phyloP scores from a whole-genome alignment of 2,329 filamentous ascomycete species.

The Sporothrix brunneoviolacea region DNA sequence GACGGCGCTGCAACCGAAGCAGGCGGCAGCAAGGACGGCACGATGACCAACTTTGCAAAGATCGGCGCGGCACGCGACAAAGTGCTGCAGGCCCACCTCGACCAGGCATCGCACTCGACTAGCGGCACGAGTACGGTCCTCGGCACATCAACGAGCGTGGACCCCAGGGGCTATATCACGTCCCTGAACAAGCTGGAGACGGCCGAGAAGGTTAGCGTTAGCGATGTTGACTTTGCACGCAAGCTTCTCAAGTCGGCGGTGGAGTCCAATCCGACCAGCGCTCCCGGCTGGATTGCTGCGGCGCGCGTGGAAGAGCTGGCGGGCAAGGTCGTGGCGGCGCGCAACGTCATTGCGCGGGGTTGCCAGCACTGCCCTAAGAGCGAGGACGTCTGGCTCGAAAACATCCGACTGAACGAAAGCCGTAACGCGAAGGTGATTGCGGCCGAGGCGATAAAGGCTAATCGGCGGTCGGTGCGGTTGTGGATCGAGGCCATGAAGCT shows the following conservation, averaged over 20 bases:
- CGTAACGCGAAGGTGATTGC: conserved; percentile 95
- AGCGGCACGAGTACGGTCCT: conserved; percentile 60
- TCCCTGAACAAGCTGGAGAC: conserved; percentile 77
- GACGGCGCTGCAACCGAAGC: conserved; percentile 52
- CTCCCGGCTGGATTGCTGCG: conserved; percentile 91
- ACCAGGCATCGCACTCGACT: conserved; percentile 77
- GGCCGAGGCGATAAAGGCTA: conserved; percentile 85
- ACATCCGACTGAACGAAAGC: conserved; percentile 84
- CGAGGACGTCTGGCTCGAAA: conserved; percentile 93
- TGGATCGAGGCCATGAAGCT: conserved; percentile 96
- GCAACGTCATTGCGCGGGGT: conserved; percentile 80
- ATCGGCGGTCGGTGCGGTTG: conserved; percentile 77
- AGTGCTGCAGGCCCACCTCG: conserved; percentile 68
- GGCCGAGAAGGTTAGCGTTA: conserved; percentile 76
- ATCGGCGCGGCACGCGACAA: conserved; percentile 96
- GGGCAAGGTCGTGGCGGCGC: conserved; percentile 81
- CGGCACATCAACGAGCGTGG: conserved; percentile 84
- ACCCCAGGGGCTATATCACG: conserved; percentile 93
- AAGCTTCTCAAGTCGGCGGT: conserved; percentile 93
- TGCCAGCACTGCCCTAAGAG: conserved; percentile 89
- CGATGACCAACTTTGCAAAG: conserved; percentile 96
- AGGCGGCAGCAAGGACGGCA: conserved; percentile 57
- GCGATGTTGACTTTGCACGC: conserved; percentile 90
- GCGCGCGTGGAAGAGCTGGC: conserved; percentile 88
- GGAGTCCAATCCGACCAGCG: conserved; percentile 92